Evolutionary conservation across 768 basidiomycete species (phyloP).

Genomic region (Boletus pseudo-olivaceus): DNA sequence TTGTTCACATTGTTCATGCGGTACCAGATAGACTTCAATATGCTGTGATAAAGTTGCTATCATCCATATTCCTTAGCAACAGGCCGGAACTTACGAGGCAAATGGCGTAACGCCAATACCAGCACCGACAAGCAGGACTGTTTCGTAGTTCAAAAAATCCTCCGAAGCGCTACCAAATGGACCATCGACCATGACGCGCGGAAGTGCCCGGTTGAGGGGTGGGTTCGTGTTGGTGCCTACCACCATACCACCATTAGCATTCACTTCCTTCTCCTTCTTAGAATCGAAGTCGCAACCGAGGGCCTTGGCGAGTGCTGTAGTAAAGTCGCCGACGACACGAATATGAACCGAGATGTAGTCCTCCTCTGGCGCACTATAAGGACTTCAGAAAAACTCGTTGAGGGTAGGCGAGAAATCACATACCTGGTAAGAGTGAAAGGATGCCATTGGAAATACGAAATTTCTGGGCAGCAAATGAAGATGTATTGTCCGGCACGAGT

Average conservation of each 20-base stretch:
- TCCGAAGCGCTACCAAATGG: conserved; percentile 93
- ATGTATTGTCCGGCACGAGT: conserved; percentile 90
- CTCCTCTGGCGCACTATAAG: conserved; percentile 80
- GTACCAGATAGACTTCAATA: conserved; percentile 92
- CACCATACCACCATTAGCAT: conserved; percentile 51
- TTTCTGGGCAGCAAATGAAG: conserved; percentile 85
- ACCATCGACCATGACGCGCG: conserved; percentile 94
- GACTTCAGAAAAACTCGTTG: neutral
- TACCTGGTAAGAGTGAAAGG: conserved; percentile 92
- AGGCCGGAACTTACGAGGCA: conserved; percentile 64
- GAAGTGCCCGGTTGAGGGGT: conserved; percentile 69
- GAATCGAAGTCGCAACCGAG: conserved; percentile 80
- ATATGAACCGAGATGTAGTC: conserved; percentile 95
- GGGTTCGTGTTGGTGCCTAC: conserved; percentile 55
- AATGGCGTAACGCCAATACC: conserved; percentile 98
- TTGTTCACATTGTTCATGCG: conserved; percentile 85
- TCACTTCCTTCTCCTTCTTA: conserved; percentile 45
- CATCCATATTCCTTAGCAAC: neutral
- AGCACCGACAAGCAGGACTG: conserved; percentile 83
- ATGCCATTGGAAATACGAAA: conserved; percentile 97
- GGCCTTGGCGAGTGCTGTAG: conserved; percentile 70
- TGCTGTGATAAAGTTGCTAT: conserved; percentile 40
- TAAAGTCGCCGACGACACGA: conserved; percentile 90
- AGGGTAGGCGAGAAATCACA: neutral
- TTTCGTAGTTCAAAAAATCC: conserved; percentile 88